phyloP scores from a whole-genome alignment of 805 yeast species.

The Debaryomyces castellii region DNA sequence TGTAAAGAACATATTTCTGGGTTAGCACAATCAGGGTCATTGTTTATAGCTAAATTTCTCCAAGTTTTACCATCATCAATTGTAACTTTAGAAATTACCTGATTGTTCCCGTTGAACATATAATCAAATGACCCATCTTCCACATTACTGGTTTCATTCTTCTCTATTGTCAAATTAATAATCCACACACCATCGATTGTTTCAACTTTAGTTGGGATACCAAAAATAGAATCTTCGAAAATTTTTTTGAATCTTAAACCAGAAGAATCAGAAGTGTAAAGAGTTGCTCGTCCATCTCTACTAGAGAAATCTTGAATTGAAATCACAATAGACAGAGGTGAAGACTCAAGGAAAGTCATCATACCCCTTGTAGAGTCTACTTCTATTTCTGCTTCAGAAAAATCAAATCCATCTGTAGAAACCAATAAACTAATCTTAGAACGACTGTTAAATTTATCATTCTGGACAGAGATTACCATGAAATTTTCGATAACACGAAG shows the following conservation, averaged over 20 bases:
- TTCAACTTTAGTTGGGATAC: slow-evolving; percentile 35
- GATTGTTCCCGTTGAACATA: slow-evolving; percentile 17
- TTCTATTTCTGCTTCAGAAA: slow-evolving; percentile 40
- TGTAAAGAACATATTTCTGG: slow-evolving; percentile 52
- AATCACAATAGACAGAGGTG: slow-evolving; percentile 34
- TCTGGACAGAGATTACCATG: slow-evolving; percentile 36
- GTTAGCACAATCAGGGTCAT: slow-evolving; percentile 41
- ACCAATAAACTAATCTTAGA: slow-evolving; percentile 41
- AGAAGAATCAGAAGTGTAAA: slow-evolving; percentile 56
- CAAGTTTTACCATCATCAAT: slow-evolving; percentile 56
- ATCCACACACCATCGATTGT: slow-evolving; percentile 64
- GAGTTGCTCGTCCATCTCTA: slow-evolving; percentile 23
- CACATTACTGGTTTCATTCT: slow-evolving; percentile 13
- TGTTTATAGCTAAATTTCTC: slow-evolving; percentile 45
- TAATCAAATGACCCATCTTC: slow-evolving; percentile 25
- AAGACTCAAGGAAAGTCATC: slow-evolving; percentile 37
- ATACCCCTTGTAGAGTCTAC: slow-evolving; percentile 36
- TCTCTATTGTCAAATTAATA: slow-evolving; percentile 32
- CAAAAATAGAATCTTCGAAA: slow-evolving; percentile 32
- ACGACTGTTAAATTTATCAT: slow-evolving; percentile 41
- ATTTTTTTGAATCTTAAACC: slow-evolving; percentile 51
- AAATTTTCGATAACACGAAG: slow-evolving; percentile 41
- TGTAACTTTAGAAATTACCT: slow-evolving; percentile 39
- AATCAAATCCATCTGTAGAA: slow-evolving; percentile 46
- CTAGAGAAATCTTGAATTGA: slow-evolving; percentile 22